Base-by-base conservation (phyloP, 2,329 filamentous ascomycete genomes). In the Zymoseptoria brevis region DNA sequence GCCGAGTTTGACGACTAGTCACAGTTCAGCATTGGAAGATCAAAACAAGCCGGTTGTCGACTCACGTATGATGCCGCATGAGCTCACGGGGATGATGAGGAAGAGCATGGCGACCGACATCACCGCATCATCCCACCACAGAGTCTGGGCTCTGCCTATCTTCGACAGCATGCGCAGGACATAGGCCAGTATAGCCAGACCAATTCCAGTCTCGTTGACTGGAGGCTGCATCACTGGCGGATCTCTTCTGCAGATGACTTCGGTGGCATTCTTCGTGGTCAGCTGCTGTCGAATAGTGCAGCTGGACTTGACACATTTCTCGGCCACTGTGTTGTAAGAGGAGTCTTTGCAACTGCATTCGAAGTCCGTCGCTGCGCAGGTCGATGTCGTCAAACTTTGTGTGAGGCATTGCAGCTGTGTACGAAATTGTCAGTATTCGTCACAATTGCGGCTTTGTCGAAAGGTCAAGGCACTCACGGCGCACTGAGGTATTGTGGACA, bases 101-200 rank as follows among this genome's bases (percentile, higher is more conserved):
- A 63, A 55, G 9, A 61, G 7, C 35, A 61, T 58, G 2, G 61
- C 63, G 48, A 63, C 11, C 19, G 50, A 60, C 16, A 64, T 63
- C n/a, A 59, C 58, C 8, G 57, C 35, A 50, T 64, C 61, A n/a
- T 64, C 63, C 61, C 61, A 64, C 59, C 60, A 63, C 21, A 63
- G 51, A 29, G 59, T 53, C 50, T 63, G 57, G 16, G 61, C 50
- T 16, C 61, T 55, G 26, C 13, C 61, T 56, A 26, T 54, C 54
- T 64, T 63, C 24, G 63, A 63, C 1, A 61, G 35, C 50, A 63
- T 56, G 29, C 61, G 59, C 59, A 63, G 57, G 22, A 57, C 8
- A 49, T 57, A 64, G 19, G 61, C 59, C 16, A 63, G n/a, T 1
- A 53, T 30, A 8, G 56, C 58, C 24, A 52, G 56, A 13, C 21